phyloP scores from a whole-genome alignment of 1,284 basidiomycete species.

The Ceratobasidium sp. region DNA sequence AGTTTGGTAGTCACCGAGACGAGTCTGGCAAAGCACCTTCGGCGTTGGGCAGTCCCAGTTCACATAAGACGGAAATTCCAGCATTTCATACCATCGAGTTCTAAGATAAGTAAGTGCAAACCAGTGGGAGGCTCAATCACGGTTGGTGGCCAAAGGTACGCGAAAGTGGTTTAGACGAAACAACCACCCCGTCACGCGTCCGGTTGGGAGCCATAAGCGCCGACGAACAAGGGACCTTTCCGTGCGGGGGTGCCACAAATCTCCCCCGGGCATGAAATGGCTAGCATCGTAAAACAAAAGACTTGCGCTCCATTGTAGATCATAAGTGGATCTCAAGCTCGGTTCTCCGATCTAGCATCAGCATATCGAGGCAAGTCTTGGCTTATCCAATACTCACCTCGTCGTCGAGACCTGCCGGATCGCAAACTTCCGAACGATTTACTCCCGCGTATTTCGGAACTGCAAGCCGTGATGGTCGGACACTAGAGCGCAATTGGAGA shows the following conservation, averaged over 20 bases:
- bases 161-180: constrained; percentile 17
- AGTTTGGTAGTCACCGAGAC: not conserved
- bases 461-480: not conserved
- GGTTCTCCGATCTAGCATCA: not conserved
- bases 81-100: not conserved
- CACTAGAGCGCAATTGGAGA: constrained; percentile 11
- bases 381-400: constrained; percentile 12
- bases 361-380: constrained; percentile 11
- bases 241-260: constrained; percentile 8
- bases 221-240: not conserved
- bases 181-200: constrained; percentile 1
- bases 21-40: not conserved
- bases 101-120: constrained; percentile 10
- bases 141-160: constrained; percentile 5
- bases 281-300: constrained; percentile 1
- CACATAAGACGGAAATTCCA: not conserved
- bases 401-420: not conserved
- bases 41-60: not conserved
- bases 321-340: not conserved
- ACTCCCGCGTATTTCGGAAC: constrained; percentile 8
- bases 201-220: not conserved
- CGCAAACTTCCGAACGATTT: constrained; percentile 13
- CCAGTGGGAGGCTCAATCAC: not conserved
- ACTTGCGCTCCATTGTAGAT: not conserved
- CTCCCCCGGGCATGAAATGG: constrained; percentile 3